A percentile compares a stretch with the other conserved stretches of the same genome.
Evolutionary conservation across 495 filamentous ascomycete genomes (phyloP).

Genomic region (Podospora appendiculata): DNA sequence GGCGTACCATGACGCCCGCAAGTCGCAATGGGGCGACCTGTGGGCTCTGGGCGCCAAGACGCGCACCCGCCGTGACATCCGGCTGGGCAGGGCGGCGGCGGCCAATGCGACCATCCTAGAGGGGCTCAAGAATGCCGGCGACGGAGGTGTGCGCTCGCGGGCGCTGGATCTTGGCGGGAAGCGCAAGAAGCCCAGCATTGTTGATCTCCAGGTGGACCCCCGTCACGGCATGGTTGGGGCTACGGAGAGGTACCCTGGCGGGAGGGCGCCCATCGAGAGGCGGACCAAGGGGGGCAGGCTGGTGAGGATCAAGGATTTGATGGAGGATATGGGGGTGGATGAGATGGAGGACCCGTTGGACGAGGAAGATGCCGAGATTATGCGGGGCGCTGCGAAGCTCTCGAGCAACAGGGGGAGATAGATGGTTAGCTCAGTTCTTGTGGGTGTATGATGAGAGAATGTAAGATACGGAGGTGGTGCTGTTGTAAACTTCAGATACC

Average conservation of each 20-base stretch:
- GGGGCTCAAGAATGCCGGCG: constrained; percentile 11
- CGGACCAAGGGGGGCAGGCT: constrained; percentile 46
- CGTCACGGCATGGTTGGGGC: constrained; percentile 23
- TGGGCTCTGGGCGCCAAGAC: constrained; percentile 97
- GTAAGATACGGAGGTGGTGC: too few relatives aligned
- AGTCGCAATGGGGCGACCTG: constrained; percentile 84
- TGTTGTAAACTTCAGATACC: too few relatives aligned
- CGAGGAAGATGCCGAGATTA: constrained; percentile 6
- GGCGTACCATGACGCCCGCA: constrained; percentile 86
- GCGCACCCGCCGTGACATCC: constrained; percentile 50
- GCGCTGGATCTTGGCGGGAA: constrained; percentile 15
- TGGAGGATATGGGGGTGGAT: constrained; percentile 30
- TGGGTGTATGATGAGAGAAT: too few relatives aligned
- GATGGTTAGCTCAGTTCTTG: too few relatives aligned
- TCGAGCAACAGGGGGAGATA: too few relatives aligned
- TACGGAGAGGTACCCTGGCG: constrained; percentile 15
- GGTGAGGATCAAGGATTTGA: constrained; percentile 35
- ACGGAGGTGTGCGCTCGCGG: constrained; percentile 36
- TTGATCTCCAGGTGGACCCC: constrained; percentile 26
- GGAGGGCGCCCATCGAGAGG: constrained; percentile 27
- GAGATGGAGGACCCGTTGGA: constrained; percentile 16
- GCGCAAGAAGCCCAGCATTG: constrained; percentile 20
- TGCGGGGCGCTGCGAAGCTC: too few relatives aligned
- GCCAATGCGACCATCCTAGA: background rate
- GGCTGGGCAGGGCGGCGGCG: constrained; percentile 43